A percentile compares a stretch with the other conserved stretches of the same genome.
Conservation (phyloP, 1,139 yeast genomes). For the Yamadazyma aaseri region DNA sequence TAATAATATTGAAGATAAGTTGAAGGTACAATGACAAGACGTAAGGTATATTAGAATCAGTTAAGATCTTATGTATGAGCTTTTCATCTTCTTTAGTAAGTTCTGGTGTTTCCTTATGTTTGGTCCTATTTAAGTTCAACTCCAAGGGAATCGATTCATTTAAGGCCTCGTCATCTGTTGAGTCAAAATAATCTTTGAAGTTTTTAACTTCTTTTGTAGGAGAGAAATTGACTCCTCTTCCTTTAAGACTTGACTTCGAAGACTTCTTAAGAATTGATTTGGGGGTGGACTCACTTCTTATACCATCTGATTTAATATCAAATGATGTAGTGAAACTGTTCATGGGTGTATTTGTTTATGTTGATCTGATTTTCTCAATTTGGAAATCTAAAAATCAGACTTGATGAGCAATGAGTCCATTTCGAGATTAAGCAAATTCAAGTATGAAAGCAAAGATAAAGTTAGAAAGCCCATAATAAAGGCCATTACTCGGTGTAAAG, state of each 20-base stretch:
- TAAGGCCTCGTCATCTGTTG: conserved; percentile 14
- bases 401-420: conserved; percentile 5
- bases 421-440: conserved; percentile 6
- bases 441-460: conserved; percentile 1
- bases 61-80: conserved; percentile 9
- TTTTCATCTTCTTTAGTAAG: conserved; percentile 6
- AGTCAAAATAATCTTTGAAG: conserved; percentile 20
- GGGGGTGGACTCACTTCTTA: conserved; percentile 17
- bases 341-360: conserved; percentile 5
- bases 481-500: not conserved
- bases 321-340: conserved; percentile 5
- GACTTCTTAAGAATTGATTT: conserved; percentile 15
- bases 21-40: conserved; percentile 72
- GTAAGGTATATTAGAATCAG: conserved; percentile 47
- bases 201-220: conserved; percentile 30
- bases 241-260: conserved; percentile 7
- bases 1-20: conserved; percentile 58
- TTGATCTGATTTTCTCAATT: conserved; percentile 1
- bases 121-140: conserved; percentile 4
- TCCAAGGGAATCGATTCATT: conserved; percentile 5
- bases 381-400: no score
- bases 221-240: conserved; percentile 27
- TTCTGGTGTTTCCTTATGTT: conserved; percentile 5
- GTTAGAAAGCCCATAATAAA: conserved; percentile 1
- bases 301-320: conserved; percentile 2